These are phyloP conservation scores for Colletotrichum sp. DNA, from an alignment of 2,329 filamentous ascomycete species.

Conservation along the genomic window DNA sequence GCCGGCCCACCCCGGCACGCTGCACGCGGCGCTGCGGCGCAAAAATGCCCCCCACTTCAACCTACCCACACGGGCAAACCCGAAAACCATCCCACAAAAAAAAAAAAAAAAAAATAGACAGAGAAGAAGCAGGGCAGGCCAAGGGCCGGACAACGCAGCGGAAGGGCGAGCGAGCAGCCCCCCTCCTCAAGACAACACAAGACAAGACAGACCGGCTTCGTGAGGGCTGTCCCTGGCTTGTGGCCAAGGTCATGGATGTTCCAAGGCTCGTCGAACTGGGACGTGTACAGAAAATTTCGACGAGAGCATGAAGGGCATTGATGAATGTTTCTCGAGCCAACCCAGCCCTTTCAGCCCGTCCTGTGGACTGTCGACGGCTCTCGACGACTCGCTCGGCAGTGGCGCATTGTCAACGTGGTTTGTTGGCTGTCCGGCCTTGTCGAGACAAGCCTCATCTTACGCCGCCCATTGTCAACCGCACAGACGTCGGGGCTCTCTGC, in stretches of 20 bases:
- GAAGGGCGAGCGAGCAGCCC: not conserved
- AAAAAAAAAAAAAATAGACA: not conserved
- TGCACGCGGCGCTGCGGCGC: too few relatives aligned
- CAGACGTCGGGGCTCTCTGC: conserved; percentile 17
- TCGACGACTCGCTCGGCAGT: conserved; percentile 18
- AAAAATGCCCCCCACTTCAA: too few relatives aligned
- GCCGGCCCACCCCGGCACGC: too few relatives aligned
- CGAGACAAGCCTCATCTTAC: conserved; percentile 31
- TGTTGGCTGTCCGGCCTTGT: conserved; percentile 25
- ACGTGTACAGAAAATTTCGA: not conserved
- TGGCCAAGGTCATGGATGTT: not conserved
- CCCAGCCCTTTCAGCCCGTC: not conserved
- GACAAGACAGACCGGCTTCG: not conserved
- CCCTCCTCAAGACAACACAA: not conserved
- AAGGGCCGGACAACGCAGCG: not conserved
- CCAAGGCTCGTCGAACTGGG: not conserved
- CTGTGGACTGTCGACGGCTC: not conserved
- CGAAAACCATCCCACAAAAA: too few relatives aligned
- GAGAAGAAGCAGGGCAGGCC: not conserved
- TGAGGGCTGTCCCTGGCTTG: not conserved
- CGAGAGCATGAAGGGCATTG: conserved; percentile 17
- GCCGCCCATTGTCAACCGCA: conserved; percentile 25
- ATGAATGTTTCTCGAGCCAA: conserved; percentile 11
- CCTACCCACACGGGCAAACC: too few relatives aligned
- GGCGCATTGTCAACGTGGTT: conserved; percentile 18